phyloP scores from a whole-genome alignment of 495 filamentous ascomycete genomes.

The Penicillium manginii region DNA sequence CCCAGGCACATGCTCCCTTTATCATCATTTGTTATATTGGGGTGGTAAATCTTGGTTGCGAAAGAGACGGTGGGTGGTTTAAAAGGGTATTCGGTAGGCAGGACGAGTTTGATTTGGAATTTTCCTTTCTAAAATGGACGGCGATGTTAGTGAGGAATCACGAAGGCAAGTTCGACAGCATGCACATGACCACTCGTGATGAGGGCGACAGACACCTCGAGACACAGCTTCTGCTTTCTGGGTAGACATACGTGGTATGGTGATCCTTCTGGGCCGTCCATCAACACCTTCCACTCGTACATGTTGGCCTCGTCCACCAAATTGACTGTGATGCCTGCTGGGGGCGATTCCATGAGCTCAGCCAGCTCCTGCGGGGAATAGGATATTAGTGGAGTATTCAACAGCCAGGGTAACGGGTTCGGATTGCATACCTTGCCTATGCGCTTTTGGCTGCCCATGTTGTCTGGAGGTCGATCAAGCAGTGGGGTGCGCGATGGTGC shows the following conservation, averaged over 20 bases:
- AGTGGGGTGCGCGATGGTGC: slow-evolving; percentile 19
- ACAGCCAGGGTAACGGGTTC: background rate
- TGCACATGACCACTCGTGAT: background rate
- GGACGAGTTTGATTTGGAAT: slow-evolving; percentile 75
- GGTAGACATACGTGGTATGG: slow-evolving; percentile 66
- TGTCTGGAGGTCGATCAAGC: slow-evolving; percentile 11
- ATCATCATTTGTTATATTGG: slow-evolving; percentile 94
- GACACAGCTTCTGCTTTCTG: background rate
- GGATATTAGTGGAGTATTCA: slow-evolving; percentile 7
- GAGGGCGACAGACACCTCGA: background rate
- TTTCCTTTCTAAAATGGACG: slow-evolving; percentile 62
- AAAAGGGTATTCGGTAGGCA: slow-evolving; percentile 93
- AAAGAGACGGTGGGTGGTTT: slow-evolving; percentile 86
- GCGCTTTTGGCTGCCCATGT: slow-evolving; percentile 60
- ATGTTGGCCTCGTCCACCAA: slow-evolving; percentile 75
- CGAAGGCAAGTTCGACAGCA: background rate
- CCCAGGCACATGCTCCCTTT: slow-evolving; percentile 91
- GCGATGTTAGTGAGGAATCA: background rate
- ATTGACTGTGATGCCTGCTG: slow-evolving; percentile 64
- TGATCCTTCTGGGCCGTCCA: slow-evolving; percentile 74
- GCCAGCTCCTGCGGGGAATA: slow-evolving; percentile 63
- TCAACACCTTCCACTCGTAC: slow-evolving; percentile 78
- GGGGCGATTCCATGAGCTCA: slow-evolving; percentile 67
- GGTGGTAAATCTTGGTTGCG: slow-evolving; percentile 96
- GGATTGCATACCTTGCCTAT: slow-evolving; percentile 58